Percentiles rank a stretch among this genome's conserved stretches.
phyloP scores from a whole-genome alignment of 129 eudicot species.

The sunflower (Helianthus annuus) region DNA sequence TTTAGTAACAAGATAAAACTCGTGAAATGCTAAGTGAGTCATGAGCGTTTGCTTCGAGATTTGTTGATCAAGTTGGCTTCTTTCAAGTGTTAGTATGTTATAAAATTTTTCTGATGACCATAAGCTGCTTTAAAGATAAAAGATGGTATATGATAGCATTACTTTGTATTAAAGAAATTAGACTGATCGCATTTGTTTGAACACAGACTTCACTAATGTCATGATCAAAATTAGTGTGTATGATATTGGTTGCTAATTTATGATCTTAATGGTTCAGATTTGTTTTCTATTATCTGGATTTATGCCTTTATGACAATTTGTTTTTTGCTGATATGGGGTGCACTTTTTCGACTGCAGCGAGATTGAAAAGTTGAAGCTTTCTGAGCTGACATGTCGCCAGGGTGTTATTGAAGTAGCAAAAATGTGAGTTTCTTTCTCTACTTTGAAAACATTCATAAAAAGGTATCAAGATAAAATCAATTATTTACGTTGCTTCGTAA shows the following conservation, averaged over 20 bases:
- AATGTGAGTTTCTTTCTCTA: conserved; percentile 55
- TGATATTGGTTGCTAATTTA: conserved; percentile 4
- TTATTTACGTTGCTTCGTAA: background rate
- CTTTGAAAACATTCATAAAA: background rate
- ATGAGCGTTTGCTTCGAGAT: conserved; percentile 6
- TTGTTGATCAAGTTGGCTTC: background rate
- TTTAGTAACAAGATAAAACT: conserved; percentile 2
- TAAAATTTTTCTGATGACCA: conserved; percentile 3
- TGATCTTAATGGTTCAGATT: conserved; percentile 4
- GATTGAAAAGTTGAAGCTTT: conserved; percentile 95
- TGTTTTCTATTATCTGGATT: background rate
- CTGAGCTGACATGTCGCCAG: conserved; percentile 91
- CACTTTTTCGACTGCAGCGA: conserved; percentile 49
- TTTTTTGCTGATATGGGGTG: conserved; percentile 23
- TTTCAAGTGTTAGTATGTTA: background rate
- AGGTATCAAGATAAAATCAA: conserved; percentile 1
- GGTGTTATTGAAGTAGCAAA: conserved; percentile 94
- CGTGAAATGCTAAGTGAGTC: conserved; percentile 11
- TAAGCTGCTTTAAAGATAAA: background rate
- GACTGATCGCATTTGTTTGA: background rate
- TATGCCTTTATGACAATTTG: conserved; percentile 11
- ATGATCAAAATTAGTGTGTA: background rate
- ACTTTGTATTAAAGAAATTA: background rate
- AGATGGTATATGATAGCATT: conserved; percentile 3
- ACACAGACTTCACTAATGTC: background rate